Conservation (phyloP, 75 land plant genomes). For the Adiantum capillusveneris region DNA sequence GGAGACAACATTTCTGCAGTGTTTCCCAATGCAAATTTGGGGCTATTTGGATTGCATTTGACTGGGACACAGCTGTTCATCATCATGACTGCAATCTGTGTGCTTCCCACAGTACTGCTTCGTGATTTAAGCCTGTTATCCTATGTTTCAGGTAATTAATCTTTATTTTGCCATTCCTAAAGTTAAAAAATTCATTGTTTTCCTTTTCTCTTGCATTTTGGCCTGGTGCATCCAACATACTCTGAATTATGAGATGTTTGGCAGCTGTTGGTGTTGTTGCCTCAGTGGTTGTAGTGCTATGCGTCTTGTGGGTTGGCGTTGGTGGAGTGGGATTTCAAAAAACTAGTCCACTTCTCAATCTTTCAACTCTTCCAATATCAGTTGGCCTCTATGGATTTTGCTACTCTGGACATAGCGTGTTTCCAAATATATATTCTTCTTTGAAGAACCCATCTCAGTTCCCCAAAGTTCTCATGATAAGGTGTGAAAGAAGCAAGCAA, state of each 20-base stretch:
- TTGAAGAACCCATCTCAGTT: slow-evolving; percentile 67
- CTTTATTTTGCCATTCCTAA: too few relatives aligned
- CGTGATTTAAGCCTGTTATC: slow-evolving; percentile 71
- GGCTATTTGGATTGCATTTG: slow-evolving; percentile 40
- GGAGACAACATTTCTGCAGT: slow-evolving; percentile 84
- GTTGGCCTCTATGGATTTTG: slow-evolving; percentile 92
- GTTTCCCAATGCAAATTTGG: slow-evolving; percentile 55
- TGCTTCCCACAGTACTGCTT: slow-evolving; percentile 85
- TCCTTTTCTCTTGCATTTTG: too few relatives aligned
- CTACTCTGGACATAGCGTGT: slow-evolving; percentile 84
- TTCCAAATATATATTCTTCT: slow-evolving; percentile 86
- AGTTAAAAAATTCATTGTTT: too few relatives aligned
- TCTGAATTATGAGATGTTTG: too few relatives aligned
- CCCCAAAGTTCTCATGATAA: slow-evolving; percentile 48
- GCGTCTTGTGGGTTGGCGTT: slow-evolving; percentile 57
- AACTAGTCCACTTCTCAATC: slow-evolving; percentile 44
- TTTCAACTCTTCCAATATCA: slow-evolving; percentile 61
- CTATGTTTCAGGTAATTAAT: slow-evolving; percentile 88
- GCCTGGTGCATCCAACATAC: too few relatives aligned
- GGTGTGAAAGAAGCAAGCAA: slow-evolving; percentile 30
- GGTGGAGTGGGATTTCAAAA: slow-evolving; percentile 60
- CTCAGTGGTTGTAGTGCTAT: slow-evolving; percentile 50
- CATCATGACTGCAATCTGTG: slow-evolving; percentile 52
- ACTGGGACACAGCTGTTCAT: slow-evolving; percentile 51
- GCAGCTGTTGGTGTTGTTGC: slow-evolving; percentile 92